Base-by-base conservation (phyloP, 2,329 filamentous ascomycete species). In the Fusarium pseudonygamai region DNA sequence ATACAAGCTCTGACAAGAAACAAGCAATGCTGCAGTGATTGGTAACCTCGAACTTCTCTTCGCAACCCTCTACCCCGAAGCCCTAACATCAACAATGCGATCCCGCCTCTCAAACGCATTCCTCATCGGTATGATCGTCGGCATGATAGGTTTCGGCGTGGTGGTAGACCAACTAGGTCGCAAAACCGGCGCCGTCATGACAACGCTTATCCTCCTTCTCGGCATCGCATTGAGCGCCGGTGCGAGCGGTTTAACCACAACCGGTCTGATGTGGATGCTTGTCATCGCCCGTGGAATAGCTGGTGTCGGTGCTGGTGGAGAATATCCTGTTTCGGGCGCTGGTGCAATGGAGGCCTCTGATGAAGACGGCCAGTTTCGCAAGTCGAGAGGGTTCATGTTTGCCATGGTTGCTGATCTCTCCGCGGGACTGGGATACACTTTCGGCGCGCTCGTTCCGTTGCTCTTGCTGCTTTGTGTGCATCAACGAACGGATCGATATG, bases 371-470 rank as follows among this genome's bases (percentile, higher is more conserved):
- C 59, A 64, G 20, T 65, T 65, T 28, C 59, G 63, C 24, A 65
- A 64, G 6, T 47, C 47, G 5, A 36, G 63, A 26, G 63, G 63
- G 4, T 65, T 65, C 28, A 65, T 65, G 63, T 47, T 65, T n/a
- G 63, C 63, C 20, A 65, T 65, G 63, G 40, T 64, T 11, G 59
- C 47, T 8, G 59, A 65, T 34, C 40, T 65, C 6, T 65, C 63
- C 3, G 63, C 63, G 2, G 63, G 59, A 0, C 13, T 65, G 14
- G 63, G 63, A 8, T 65, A 64, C 15, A 64, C 59, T 7, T 65
- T 65, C 13, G 59, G 46, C 12, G 63, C 63, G 0, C 59, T 64
- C 2, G 40, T 64, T 37, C 63, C 63, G 2, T 11, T 65, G 3
- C 30, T 65, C 0, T 6, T 65, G 4, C 2, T 65, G 0, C 47